Conservation (phyloP, 257 asterid species). For the Eucommia ulmoides region DNA sequence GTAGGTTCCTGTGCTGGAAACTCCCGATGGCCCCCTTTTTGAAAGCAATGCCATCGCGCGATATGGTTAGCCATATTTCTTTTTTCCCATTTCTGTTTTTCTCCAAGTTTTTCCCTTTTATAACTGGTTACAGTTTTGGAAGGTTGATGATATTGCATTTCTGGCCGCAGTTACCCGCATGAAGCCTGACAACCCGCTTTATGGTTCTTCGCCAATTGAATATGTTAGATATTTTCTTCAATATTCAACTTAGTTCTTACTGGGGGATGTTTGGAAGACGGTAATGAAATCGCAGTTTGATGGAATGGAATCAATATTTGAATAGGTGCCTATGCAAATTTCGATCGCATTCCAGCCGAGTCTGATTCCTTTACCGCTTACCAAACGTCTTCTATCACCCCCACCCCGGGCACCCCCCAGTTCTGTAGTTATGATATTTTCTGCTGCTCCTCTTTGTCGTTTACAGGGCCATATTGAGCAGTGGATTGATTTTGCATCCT, state of each 20-base stretch:
- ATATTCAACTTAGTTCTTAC: no score
- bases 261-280: no score
- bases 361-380: no score
- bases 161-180: conserved; percentile 36
- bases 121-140: background rate
- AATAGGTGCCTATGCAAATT: no score
- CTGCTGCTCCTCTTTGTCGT: background rate
- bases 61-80: conserved; percentile 35
- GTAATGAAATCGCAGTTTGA: no score
- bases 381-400: background rate
- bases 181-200: conserved; percentile 37
- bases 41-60: conserved; percentile 22
- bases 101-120: background rate
- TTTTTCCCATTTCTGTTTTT: background rate
- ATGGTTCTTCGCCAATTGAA: conserved; percentile 63
- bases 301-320: no score
- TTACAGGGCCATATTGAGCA: conserved; percentile 66
- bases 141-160: conserved; percentile 2
- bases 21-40: background rate
- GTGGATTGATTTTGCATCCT: conserved; percentile 67
- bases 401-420: no score
- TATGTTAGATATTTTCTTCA: no score
- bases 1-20: background rate
- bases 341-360: no score
- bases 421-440: background rate